Base-by-base conservation (phyloP, 2,329 filamentous ascomycete genomes). In the Aspergillus arachidicola region DNA sequence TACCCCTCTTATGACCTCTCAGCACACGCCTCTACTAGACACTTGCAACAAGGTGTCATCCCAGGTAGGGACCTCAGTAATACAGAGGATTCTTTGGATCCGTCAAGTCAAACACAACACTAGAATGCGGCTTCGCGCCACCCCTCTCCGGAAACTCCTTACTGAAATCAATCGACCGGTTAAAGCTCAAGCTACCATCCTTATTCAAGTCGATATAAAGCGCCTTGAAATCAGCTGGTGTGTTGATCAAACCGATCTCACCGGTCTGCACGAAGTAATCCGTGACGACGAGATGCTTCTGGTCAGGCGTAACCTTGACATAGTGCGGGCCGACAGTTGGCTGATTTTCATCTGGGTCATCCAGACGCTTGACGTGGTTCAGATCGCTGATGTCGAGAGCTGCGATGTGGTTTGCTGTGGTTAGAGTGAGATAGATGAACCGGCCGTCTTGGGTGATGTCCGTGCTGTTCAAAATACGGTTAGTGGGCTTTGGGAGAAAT, bases 251-350 rank as follows among this genome's bases (percentile, higher is more conserved):
- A 7, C 84, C 84, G 61, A 88, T 87, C 61, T 86, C 83, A 30
- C 86, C 86, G 11, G 82, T 85, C 76, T 89, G 86, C 3, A 89
- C 85, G 69, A 89, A 89, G 78, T 89, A 89, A 58, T 87, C 87
- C n/a, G 85, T 87, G 16, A 89, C 86, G 2, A 89, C 79, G 19
- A 89, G 74, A 72, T 89, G 85, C 80, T 87, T 87, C 80, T 88
- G 86, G 66, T 89, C 87, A 0, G 87, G 86, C 5, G 85, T 84
- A 63, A 89, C 80, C 79, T 89, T 89, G 77, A 89, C 78, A 68
- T 88, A 89, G 78, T 89, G 87, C 0, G 86, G 86, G 0, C 86
- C 86, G 58, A 88, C 80, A 63, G 84, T 86, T 23, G 85, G 85
- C 73, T 89, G 87, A 34, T 79, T 74, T 73, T 85, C 84, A 61